Evolutionary conservation across 352 stramenopile genomes (phyloP).

Genomic region (Globisporangium megalacanthum): DNA sequence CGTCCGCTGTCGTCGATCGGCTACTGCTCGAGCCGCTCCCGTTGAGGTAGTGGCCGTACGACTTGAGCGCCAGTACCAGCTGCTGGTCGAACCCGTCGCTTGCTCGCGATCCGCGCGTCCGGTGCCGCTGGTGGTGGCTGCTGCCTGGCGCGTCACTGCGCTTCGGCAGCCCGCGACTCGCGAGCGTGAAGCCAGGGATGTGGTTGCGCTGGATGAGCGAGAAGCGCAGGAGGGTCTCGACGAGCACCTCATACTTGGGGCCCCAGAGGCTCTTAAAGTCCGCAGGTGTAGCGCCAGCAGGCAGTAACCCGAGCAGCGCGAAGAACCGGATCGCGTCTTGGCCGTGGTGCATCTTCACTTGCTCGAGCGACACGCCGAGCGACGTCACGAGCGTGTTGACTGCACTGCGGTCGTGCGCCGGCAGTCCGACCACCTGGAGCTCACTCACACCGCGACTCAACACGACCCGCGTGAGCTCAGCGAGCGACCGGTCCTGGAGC

Average conservation of each 20-base stretch:
- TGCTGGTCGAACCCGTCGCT: conserved; percentile 51
- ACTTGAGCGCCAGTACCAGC: conserved; percentile 54
- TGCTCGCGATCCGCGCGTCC: conserved; percentile 19
- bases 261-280: conserved; percentile 79
- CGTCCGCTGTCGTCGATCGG: conserved; percentile 13
- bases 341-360: conserved; percentile 62
- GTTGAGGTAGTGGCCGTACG: conserved; percentile 68
- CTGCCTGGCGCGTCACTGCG: conserved; percentile 22
- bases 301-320: conserved; percentile 58
- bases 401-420: conserved; percentile 58
- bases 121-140: conserved; percentile 17
- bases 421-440: conserved; percentile 57
- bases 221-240: conserved; percentile 66
- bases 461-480: conserved; percentile 67
- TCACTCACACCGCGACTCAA: conserved; percentile 65
- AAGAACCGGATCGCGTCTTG: conserved; percentile 75
- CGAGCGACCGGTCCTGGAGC: conserved; percentile 66
- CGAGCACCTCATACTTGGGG: conserved; percentile 49
- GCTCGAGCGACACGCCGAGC: conserved; percentile 64
- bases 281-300: conserved; percentile 63
- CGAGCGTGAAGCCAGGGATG: conserved; percentile 57
- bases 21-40: conserved; percentile 16
- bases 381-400: conserved; percentile 77
- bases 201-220: conserved; percentile 73
- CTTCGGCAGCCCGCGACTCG: conserved; percentile 51